Evolutionary conservation across 768 basidiomycete genomes (phyloP).

Genomic region (Clitopilus hobsonii): DNA sequence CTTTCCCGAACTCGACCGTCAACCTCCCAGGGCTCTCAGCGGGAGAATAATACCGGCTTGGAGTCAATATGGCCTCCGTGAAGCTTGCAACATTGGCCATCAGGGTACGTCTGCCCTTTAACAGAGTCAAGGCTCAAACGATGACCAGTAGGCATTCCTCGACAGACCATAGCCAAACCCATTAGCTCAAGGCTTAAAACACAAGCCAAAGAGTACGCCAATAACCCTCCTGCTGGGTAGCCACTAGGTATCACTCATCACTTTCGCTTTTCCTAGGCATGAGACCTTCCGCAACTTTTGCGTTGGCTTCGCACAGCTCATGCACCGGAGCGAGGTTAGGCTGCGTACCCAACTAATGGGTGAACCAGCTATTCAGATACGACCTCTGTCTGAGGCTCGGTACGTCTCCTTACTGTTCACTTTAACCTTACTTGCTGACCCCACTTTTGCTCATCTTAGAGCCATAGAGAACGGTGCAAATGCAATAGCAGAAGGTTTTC

Average conservation of each 20-base stretch:
- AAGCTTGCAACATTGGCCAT: conserved; percentile 75
- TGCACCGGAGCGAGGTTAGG: conserved; percentile 70
- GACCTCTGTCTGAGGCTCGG: conserved; percentile 76
- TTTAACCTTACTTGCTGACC: background rate
- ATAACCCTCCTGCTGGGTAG: too few species aligned
- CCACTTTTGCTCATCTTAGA: conserved; percentile 27
- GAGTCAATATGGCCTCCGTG: conserved; percentile 57
- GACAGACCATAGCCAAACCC: conserved; percentile 80
- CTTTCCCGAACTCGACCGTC: background rate
- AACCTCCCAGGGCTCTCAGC: background rate
- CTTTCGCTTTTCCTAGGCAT: conserved; percentile 41
- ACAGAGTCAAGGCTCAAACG: background rate
- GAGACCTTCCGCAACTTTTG: conserved; percentile 68
- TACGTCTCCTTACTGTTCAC: conserved; percentile 24
- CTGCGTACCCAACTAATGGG: conserved; percentile 75
- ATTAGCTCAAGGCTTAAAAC: conserved; percentile 64
- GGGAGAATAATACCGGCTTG: background rate
- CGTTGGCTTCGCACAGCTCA: conserved; percentile 67
- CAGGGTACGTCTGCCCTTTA: conserved; percentile 28
- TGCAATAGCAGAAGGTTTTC: conserved; percentile 77
- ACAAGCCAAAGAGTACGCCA: conserved; percentile 61
- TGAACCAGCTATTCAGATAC: conserved; percentile 65
- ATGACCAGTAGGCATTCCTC: background rate
- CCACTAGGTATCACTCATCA: too few species aligned
- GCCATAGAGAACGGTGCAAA: conserved; percentile 88